Base-by-base conservation (phyloP, 768 basidiomycete species). In the Mycena kentingensis region DNA sequence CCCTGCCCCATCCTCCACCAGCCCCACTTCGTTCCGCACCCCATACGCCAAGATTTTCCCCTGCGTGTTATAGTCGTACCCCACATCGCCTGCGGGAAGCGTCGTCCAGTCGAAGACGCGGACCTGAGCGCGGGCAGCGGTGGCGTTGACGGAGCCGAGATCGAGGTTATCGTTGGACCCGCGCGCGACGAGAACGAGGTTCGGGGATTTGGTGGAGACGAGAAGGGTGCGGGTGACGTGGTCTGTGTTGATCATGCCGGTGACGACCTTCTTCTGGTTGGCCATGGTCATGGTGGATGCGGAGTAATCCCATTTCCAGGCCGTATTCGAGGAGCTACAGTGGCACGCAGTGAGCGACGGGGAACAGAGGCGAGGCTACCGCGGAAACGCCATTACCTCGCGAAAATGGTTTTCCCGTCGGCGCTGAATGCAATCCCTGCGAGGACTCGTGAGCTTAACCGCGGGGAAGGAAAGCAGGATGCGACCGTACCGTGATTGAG, bases 271-370 rank as follows among this genome's bases (percentile, higher is more conserved):
- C 37, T 42, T 52, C 36, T 52, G 47, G 42, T 60, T 60, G 2
- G 54, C 27, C 15, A 45, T 51, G n/a, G 54, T 56, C 45, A 55
- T 45, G 0, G 58, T 22, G 11, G 35, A 37, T 18, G 58, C 43
- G 21, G 55, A 42, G 41, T 60, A 60, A 22, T 60, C 55, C 58
- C 58, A 60, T 19, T 46, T 52, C 50, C 50, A 60, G 34, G 60
- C 55, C n/a, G 52, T 27, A 39, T 60, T 51, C 13, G 51, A 19
- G 4, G 52, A 54, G 31, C 47, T 54, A 35, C 10, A 10, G n/a
- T 10, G n/a, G 32, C 32, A 10, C n/a, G 32, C n/a, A n/a, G n/a
- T 10, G n/a, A n/a, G 11, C 10, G n/a, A 34, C 32, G 11, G 11
- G n/a, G n/a, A n/a, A 34, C n/a, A n/a, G n/a, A n/a, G n/a, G n/a